These are phyloP conservation scores for Lablab purpureus DNA, from an alignment of 306 rosid genomes.

Conservation along the genomic window DNA sequence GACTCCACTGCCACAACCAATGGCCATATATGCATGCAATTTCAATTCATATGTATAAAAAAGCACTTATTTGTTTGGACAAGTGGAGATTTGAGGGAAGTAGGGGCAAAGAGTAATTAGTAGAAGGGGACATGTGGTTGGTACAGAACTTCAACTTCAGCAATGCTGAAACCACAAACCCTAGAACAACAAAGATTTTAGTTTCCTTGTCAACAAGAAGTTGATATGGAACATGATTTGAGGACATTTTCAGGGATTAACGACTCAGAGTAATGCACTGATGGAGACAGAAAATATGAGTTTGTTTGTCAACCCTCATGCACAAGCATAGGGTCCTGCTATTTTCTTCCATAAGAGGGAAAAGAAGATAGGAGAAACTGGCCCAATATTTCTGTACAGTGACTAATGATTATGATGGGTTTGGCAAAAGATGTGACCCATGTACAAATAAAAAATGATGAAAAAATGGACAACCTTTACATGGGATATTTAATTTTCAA, in stretches of 20 bases:
- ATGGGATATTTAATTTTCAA: background rate
- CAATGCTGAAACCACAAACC: background rate
- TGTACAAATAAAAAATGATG: too few relatives aligned
- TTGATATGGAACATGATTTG: background rate
- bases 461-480: background rate
- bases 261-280: conserved; percentile 10
- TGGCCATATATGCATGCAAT: conserved; percentile 34
- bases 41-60: background rate
- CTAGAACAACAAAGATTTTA: conserved; percentile 28
- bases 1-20: background rate
- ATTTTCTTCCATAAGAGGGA: background rate
- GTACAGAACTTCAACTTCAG: background rate
- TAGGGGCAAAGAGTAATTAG: background rate
- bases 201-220: conserved; percentile 34
- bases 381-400: too few relatives aligned
- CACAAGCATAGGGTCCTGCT: background rate
- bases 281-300: conserved; percentile 1
- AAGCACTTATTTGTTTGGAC: background rate
- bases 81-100: conserved; percentile 1
- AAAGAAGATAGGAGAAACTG: too few relatives aligned
- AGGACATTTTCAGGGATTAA: conserved; percentile 17
- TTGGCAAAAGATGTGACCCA: too few relatives aligned
- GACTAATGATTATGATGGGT: too few relatives aligned
- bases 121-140: conserved; percentile 24
- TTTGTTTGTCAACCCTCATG: background rate